phyloP scores from a whole-genome alignment of 306 rosid genomes.

The Prunus fruticosa region DNA sequence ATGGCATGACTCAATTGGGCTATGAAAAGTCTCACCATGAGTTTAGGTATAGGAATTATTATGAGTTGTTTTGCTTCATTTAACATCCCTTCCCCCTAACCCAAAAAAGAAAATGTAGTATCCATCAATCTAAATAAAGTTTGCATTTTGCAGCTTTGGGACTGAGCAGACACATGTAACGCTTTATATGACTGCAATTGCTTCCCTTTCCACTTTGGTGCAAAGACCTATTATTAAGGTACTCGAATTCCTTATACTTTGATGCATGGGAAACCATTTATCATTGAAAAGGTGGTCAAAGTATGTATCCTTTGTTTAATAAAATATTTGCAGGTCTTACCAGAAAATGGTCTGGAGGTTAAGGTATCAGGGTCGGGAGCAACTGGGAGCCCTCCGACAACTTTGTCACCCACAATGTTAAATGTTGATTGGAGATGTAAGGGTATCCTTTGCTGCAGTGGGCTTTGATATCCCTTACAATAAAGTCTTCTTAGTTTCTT shows the following conservation, averaged over 20 bases:
- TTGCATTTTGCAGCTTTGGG: conserved; percentile 53
- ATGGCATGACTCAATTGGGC: conserved; percentile 87
- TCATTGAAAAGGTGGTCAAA: not conserved
- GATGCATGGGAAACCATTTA: conserved; percentile 18
- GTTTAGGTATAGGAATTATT: conserved; percentile 53
- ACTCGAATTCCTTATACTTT: conserved; percentile 20
- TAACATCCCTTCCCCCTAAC: not conserved
- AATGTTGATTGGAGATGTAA: conserved; percentile 92
- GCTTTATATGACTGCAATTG: conserved; percentile 79
- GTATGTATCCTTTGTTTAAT: conserved; percentile 24
- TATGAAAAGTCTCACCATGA: conserved; percentile 62
- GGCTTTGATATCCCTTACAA: conserved; percentile 10
- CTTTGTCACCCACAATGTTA: conserved; percentile 84
- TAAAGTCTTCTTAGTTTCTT: conserved; percentile 16
- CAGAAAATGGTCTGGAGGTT: conserved; percentile 66
- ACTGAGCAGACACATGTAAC: conserved; percentile 65
- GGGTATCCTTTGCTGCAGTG: conserved; percentile 27
- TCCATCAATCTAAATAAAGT: conserved; percentile 13
- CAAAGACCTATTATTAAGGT: conserved; percentile 70
- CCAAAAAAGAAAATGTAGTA: conserved; percentile 1
- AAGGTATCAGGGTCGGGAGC: conserved; percentile 74
- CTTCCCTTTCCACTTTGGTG: conserved; percentile 78
- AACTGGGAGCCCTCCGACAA: conserved; percentile 72
- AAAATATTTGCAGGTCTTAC: conserved; percentile 52
- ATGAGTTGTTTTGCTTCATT: conserved; percentile 18